Percentiles rank a stretch among this genome's conserved stretches.
Evolutionary conservation across 192 early-diverging fungal species (phyloP).

Genomic region (Linnemannia hyalina): DNA sequence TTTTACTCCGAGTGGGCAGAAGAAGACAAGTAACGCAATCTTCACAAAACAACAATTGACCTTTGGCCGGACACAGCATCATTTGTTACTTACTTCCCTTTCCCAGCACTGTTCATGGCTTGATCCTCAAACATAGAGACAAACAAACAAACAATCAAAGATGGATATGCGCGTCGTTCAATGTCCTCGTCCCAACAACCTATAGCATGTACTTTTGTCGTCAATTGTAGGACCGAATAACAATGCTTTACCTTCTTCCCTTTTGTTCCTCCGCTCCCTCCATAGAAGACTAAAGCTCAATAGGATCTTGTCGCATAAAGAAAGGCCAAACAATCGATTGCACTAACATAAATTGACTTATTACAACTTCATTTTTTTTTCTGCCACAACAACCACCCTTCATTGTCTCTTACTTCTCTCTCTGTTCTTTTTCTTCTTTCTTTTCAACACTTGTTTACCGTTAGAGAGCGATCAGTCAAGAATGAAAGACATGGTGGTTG

Average conservation of each 20-base stretch:
- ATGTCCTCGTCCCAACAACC: background rate
- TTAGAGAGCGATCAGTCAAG: no score
- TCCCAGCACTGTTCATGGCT: background rate
- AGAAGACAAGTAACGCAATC: background rate
- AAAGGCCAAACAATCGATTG: background rate
- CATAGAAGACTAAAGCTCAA: background rate
- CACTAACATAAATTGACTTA: background rate
- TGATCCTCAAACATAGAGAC: background rate
- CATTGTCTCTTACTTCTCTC: background rate
- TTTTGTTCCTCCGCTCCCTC: background rate
- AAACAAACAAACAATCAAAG: background rate
- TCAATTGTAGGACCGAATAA: background rate
- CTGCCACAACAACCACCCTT: background rate
- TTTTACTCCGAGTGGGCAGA: background rate
- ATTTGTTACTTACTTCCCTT: background rate
- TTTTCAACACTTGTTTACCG: no score
- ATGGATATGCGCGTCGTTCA: background rate
- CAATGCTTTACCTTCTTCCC: background rate
- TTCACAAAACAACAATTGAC: background rate
- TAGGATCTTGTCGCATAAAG: background rate
- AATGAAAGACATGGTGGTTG: no score
- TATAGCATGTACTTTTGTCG: background rate
- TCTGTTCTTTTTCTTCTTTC: background rate
- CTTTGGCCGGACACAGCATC: background rate
- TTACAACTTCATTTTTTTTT: background rate